phyloP scores from a whole-genome alignment of 805 yeast genomes.

The Myxozyma kluyveri region DNA sequence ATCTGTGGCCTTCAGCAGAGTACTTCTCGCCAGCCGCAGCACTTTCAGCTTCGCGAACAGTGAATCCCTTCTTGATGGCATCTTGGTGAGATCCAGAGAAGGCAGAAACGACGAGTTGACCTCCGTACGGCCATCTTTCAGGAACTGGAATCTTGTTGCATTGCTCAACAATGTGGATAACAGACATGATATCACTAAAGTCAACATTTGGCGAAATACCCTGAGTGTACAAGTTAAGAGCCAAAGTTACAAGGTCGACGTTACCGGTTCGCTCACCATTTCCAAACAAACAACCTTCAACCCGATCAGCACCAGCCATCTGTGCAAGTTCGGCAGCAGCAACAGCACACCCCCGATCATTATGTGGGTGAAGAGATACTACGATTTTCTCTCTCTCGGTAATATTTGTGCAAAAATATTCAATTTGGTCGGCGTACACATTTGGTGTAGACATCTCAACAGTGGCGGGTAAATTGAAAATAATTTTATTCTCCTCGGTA shows the following conservation, averaged over 20 bases:
- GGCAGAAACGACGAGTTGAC: conserved; percentile 78
- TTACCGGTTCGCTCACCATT: conserved; percentile 88
- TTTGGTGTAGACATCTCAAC: conserved; percentile 81
- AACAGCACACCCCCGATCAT: conserved; percentile 85
- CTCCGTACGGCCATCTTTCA: conserved; percentile 79
- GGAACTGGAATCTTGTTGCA: conserved; percentile 80
- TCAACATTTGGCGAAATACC: conserved; percentile 71
- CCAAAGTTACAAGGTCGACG: conserved; percentile 76
- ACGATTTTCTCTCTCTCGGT: conserved; percentile 67
- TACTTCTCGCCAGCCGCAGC: conserved; percentile 16
- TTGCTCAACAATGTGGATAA: conserved; percentile 70
- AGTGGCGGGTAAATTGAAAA: conserved; percentile 81
- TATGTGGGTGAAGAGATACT: conserved; percentile 77
- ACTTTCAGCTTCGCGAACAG: conserved; percentile 40
- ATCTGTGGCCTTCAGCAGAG: conserved; percentile 42
- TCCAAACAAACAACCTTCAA: conserved; percentile 81
- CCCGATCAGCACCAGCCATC: conserved; percentile 83
- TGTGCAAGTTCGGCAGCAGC: conserved; percentile 83
- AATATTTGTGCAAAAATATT: conserved; percentile 62
- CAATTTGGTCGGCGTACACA: conserved; percentile 81
- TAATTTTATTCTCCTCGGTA: conserved; percentile 59
- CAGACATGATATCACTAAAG: conserved; percentile 62
- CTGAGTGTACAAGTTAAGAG: conserved; percentile 73
- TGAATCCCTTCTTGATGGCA: conserved; percentile 81
- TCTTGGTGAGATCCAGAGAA: conserved; percentile 86